A percentile compares a stretch with the other conserved stretches of the same genome.
phyloP scores from a whole-genome alignment of 805 yeast species.

The Huiozyma sinensis region DNA sequence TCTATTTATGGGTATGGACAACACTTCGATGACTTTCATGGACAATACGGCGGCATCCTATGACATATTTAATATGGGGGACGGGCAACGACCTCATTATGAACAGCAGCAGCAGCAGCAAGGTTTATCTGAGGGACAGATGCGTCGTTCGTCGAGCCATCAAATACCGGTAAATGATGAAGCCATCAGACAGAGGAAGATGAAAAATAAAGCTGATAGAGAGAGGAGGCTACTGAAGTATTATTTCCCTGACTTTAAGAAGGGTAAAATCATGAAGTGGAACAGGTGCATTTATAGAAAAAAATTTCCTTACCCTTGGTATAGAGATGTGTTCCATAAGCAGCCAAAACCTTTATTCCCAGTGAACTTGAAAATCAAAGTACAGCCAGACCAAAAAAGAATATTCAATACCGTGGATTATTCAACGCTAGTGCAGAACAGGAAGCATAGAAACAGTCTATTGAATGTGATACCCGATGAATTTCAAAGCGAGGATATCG shows the following conservation, averaged over 20 bases:
- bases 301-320: conserved; percentile 40
- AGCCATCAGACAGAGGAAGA: not conserved
- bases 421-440: conserved; percentile 1
- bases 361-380: conserved; percentile 39
- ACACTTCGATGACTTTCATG: conserved; percentile 8
- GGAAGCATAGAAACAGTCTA: conserved; percentile 3
- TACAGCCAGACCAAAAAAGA: conserved; percentile 43
- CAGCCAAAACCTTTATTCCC: conserved; percentile 35
- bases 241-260: conserved; percentile 44
- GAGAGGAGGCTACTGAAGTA: conserved; percentile 32
- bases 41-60: conserved; percentile 12
- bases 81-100: conserved; percentile 8
- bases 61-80: conserved; percentile 9
- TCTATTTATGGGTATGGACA: conserved; percentile 24
- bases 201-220: conserved; percentile 20
- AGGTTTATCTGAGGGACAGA: not conserved
- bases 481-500: conserved; percentile 11
- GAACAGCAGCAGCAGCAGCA: not conserved
- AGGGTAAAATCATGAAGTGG: conserved; percentile 41
- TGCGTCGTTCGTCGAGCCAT: not conserved
- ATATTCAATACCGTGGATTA: conserved; percentile 28
- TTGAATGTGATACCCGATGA: conserved; percentile 18
- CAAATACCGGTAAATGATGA: not conserved
- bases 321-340: conserved; percentile 8
- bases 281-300: conserved; percentile 42